Base-by-base conservation (phyloP, 768 basidiomycete species). In the Amanita phalloides region DNA sequence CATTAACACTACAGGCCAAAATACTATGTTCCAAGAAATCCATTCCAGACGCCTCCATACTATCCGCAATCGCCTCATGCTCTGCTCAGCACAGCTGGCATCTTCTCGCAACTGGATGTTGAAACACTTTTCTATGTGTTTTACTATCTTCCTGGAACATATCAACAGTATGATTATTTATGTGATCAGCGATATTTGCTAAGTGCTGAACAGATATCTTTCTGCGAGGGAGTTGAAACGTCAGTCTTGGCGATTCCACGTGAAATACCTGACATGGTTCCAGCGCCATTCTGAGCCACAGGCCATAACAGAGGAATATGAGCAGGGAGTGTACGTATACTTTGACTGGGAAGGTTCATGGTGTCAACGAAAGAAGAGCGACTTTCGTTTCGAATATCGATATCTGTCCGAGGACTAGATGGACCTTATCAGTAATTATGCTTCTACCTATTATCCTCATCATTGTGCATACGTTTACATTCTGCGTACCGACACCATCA, bases 191-290 rank as follows among this genome's bases (percentile, higher is more conserved):
- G 13, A 45, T 49, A 35, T 50, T 41, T 45, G 52, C 26, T 41
- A 17, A 50, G 13, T 33, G 37, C 46, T 45, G 13, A 53, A 25
- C 33, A 95, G 92, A 69, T 95, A 85, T 67, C 81, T 97, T 46
- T 94, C 96, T 1, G 96, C 96, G 4, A 91, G 90, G 63, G 96
- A 99, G 68, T 74, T 99, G 57, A 98, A 98, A 72, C 79, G 88
- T 46, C 95, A 97, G 64, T 93, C 91, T 37, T 99, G 96, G 96
- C 83, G 96, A 45, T 99, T 98, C 76, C 96, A 99, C 67, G 90
- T 97, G 55, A 97, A 98, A 69, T 99, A 97, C 65, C 72, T 99
- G 55, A 99, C 96, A 28, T 99, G 96, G 94, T 99, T 99, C 81
- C 96, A 98, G 67, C 82, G 96, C 35, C 91, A 96, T 61, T 93